Base-by-base conservation (phyloP, 2,329 filamentous ascomycete species). In the Berkeleyomyces basicola region DNA sequence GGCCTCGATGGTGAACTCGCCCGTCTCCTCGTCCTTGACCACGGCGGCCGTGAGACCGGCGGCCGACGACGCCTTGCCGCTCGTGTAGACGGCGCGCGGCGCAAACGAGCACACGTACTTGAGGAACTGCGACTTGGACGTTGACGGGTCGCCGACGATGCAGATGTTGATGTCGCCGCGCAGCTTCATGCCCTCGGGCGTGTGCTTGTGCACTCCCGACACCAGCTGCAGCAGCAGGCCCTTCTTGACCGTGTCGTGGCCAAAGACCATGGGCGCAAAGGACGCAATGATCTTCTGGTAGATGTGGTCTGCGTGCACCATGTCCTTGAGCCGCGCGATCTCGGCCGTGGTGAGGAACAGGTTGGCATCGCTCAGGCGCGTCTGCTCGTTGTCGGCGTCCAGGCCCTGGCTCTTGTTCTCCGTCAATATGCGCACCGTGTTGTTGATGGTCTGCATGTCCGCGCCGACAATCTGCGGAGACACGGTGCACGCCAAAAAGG, bases 101-200 rank as follows among this genome's bases (percentile, higher is more conserved):
- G 96, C 84, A 71, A 99, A 91, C 36, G 89, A 93, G 78, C 91
- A 96, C 67, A 99, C 87, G 70, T 99, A 99, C 76, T 97, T 97
- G 69, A 99, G 77, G 73, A 99, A 99, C 69, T 99, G 93, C 40
- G 91, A 96, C 73, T 99, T 99, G 67, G 90, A 95, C 1, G 93
- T 99, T 9, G 89, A 95, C 0, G 93, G 93, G 71, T 99, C 93
- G 65, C 93, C 93, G 64, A 99, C 93, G 68, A 99, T 89, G 74
- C 93, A 99, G 66, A 99, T 95, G 75, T 99, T 99, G 78, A 99
- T 91, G 71, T 99, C 93, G 68, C 93, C 93, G 80, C 93, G 85
- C 51, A 99, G 80, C 66, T 91, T 84, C 90, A 99, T 96, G 66
- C 90, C 92, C 74, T 99, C 93, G 0, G 90, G 82, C 0, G 93